Evolutionary conservation across 2,329 filamentous ascomycete genomes (phyloP).

Genomic region (Botryosphaeria dothidea): DNA sequence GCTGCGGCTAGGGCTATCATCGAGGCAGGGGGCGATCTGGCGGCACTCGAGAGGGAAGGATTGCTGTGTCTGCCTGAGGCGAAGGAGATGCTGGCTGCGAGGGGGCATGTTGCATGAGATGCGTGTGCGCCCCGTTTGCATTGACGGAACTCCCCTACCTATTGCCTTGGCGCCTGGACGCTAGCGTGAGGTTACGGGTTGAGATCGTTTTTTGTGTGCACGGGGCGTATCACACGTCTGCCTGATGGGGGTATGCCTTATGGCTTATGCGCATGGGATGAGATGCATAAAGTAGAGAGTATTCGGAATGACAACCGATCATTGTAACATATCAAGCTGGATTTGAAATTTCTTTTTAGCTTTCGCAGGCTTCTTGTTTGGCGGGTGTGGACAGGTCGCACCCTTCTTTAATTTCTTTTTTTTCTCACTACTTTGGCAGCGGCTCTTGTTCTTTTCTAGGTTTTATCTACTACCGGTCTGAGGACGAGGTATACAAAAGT

Average conservation of each 20-base stretch:
- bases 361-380: neutral
- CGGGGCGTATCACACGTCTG: too few relatives aligned
- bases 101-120: neutral
- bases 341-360: neutral
- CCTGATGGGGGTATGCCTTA: too few relatives aligned
- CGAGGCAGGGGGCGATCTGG: conserved; percentile 68
- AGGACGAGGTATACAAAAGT: too few relatives aligned
- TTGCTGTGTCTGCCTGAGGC: conserved; percentile 28
- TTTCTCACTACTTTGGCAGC: neutral
- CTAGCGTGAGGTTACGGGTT: neutral
- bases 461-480: too few relatives aligned
- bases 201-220: too few relatives aligned
- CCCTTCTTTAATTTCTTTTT: neutral
- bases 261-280: too few relatives aligned
- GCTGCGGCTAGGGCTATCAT: conserved; percentile 68
- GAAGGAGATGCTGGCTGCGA: conserved; percentile 10
- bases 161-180: neutral
- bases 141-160: neutral
- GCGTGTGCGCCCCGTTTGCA: neutral
- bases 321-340: neutral
- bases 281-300: too few relatives aligned
- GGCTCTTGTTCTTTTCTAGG: neutral
- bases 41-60: conserved; percentile 44
- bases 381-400: neutral
- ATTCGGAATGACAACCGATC: neutral